A percentile compares a stretch with the other conserved stretches of the same genome.
These are phyloP conservation scores for Colletotrichum theobromicola DNA, from an alignment of 2,329 filamentous ascomycete genomes.

Conservation along the genomic window DNA sequence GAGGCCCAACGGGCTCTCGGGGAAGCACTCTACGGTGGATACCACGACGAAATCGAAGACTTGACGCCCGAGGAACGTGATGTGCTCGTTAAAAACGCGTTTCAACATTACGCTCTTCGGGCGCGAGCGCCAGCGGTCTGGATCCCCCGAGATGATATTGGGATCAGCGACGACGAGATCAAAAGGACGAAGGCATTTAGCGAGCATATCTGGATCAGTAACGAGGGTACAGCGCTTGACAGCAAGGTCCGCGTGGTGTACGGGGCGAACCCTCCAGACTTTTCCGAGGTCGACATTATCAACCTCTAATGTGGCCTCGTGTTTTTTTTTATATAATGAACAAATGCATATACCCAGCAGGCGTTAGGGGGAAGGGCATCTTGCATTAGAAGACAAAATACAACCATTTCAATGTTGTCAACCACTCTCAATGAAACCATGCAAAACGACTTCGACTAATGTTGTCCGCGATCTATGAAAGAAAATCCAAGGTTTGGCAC, in stretches of 20 bases:
- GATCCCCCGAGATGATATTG: slow-evolving; percentile 90
- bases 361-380: slow-evolving; percentile 1
- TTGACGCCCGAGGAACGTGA: slow-evolving; percentile 90
- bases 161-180: slow-evolving; percentile 92
- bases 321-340: background rate
- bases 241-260: slow-evolving; percentile 84
- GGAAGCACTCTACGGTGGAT: slow-evolving; percentile 83
- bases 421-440: background rate
- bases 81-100: slow-evolving; percentile 82
- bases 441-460: background rate
- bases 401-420: background rate
- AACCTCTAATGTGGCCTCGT: slow-evolving; percentile 57
- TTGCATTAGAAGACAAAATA: background rate
- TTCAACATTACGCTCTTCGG: slow-evolving; percentile 87
- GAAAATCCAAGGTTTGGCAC: background rate
- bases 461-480: background rate
- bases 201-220: slow-evolving; percentile 88
- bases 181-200: slow-evolving; percentile 77
- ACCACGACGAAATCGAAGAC: slow-evolving; percentile 94
- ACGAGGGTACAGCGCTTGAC: slow-evolving; percentile 88
- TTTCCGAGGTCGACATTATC: slow-evolving; percentile 87
- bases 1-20: slow-evolving; percentile 78
- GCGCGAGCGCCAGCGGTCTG: slow-evolving; percentile 87
- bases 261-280: slow-evolving; percentile 84
- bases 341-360: slow-evolving; percentile 16